Base-by-base conservation (phyloP, 2,329 filamentous ascomycete species). In the Ceratocystis huliohia region DNA sequence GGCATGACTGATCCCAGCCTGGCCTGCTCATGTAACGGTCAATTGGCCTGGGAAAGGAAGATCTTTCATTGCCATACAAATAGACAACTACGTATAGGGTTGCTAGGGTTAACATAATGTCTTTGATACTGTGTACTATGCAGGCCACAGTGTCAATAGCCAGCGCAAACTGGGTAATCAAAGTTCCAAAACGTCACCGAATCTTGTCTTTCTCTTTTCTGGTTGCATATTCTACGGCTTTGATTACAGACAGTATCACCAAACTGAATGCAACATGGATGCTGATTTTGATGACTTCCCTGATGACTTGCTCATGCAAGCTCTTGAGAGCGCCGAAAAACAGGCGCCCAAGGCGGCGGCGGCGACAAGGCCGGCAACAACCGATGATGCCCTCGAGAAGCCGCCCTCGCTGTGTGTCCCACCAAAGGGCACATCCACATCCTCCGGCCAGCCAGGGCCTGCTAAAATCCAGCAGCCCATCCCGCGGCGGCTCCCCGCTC, bases 401-500 rank as follows among this genome's bases (percentile, higher is more conserved):
- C 56, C 57, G 25, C 45, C 41, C 10, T 37, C n/a, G n/a, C 30
- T 20, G 17, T 59, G 20, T 25, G 25, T 3, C 41, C 44, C n/a
- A 28, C 25, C 20, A 37, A 22, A 20, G 30, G 41, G 37, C 30
- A 44, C 25, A 5, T 50, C 28, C 59, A 44, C 8, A 33, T 50
- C 28, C 59, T n/a, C 22, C 61, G 53, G 8, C 30, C 30, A 37
- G 46, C 61, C 48, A 50, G 41, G 25, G 10, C 74, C 33, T 45
- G 64, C 15, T 68, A 73, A 67, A 68, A 71, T 79, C 48, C 76
- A 76, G 69, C 77, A 79, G 69, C 81, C 78, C 1, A 81, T 74
- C 15, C 82, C 84, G 0, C 84, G 86, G 70, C 78, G 80, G 5
- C 76, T 86, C 45, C 81, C 84, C 70, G 79, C 75, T 68, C 76